Evolutionary conservation across 192 early-diverging fungal species (phyloP), one percentile per base, ranked within the genome.

Genomic region (Podila epigama): DNA sequence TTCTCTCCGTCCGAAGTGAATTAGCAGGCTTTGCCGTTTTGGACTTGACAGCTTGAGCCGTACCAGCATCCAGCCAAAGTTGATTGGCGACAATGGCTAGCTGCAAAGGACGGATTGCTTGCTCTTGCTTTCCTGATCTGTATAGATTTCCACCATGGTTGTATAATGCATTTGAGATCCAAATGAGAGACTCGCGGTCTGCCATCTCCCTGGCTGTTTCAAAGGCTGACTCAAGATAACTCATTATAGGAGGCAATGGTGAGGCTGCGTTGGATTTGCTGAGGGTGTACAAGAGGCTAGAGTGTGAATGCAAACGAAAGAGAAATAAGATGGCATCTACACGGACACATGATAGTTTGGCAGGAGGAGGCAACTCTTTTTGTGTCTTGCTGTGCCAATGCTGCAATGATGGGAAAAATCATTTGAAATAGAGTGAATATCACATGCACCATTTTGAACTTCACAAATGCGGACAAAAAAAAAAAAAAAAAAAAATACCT

Each of bases 161-260:
- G 62, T 82, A 85, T 40, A 83, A 87, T 1, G 82, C 70, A n/a
- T 68, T 81, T 4, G 88, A 83, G 10, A 86, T 80, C 81, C 82
- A 88, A 22, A 61, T 66, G 31, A 84, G 63, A 4, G 87, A 87
- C 51, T 83, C 82, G 8, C n/a, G 44, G 51, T 69, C 65, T 25
- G 39, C 42, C 51, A 70, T 79, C 18, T 51, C 42, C n/a, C 33
- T 63, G 8, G 75, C 69, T 13, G 67, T 62, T 16, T 33, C 9
- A 27, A 72, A 36, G 5, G 81, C 75, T n/a, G 69, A 60, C 15
- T 82, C 75, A 11, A 79, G 40, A 16, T 63, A 70, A 27, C 11
- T 20, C 40, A 70, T 34, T 2, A 77, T 40, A 13, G 53, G 41
- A 4, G 54, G n/a, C 11, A 22, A 9, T 9, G 2, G 20, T 5